Percentiles rank a stretch among this genome's conserved stretches.
Conservation (phyloP, 1,139 yeast species). For the Blastobotrys illinoisensis region DNA sequence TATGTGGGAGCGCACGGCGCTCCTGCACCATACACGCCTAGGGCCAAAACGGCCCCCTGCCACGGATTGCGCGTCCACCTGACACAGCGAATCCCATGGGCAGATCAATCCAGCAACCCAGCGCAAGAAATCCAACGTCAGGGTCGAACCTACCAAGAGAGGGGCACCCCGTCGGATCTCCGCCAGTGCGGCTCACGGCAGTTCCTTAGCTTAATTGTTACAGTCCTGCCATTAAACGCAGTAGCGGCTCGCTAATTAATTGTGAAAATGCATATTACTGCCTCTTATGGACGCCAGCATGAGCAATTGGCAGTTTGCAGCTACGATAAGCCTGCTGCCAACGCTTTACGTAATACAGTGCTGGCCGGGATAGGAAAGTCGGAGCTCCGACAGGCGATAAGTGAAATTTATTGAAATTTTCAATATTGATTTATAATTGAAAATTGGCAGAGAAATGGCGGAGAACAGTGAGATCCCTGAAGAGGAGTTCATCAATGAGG, state of each 20-base stretch:
- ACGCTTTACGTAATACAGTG: not conserved
- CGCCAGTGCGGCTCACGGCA: not conserved
- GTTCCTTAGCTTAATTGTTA: no score
- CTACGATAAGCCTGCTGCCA: not conserved
- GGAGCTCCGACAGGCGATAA: not conserved
- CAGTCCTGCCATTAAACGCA: no score
- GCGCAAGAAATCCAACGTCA: no score
- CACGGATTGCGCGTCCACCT: not conserved
- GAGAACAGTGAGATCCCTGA: not conserved
- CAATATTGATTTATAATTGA: not conserved
- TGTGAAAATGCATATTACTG: no score
- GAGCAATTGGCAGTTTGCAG: no score
- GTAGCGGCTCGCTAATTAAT: no score
- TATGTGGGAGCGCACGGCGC: not conserved
- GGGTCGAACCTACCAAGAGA: not conserved
- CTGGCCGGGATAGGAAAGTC: not conserved
- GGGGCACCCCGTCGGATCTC: not conserved
- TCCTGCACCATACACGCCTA: not conserved
- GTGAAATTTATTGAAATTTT: not conserved
- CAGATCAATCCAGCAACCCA: no score
- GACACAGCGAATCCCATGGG: not conserved
- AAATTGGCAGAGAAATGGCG: not conserved
- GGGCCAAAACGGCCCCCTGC: not conserved
- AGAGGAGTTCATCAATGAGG: slow-evolving; percentile 21
- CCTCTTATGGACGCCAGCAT: no score